Evolutionary conservation across 495 filamentous ascomycete species (phyloP), one percentile per base, ranked within the genome.

Genomic region (Terfezia claveryi): DNA sequence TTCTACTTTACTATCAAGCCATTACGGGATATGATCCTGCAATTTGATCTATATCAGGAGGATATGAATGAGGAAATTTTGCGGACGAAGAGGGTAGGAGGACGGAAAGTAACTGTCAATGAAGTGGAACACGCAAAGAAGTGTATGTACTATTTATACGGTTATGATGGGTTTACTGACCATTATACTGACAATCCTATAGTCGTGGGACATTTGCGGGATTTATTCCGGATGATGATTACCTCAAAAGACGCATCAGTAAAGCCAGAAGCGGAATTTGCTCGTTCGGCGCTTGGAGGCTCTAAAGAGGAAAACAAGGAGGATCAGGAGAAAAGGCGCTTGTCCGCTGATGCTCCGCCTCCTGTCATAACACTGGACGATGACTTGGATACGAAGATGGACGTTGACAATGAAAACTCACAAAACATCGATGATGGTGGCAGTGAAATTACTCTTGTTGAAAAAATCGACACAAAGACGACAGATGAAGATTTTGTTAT

Each of bases 1-100:
- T 96, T 92, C 61, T 87, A 92, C 64, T 95, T 91, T 64, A 87
- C 87, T 0, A 76, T 99, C 44, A 81, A 78, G 53, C 80, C 86
- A 8, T 74, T 93, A 38, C 78, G 89, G 36, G 75, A 93, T 14
- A 75, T 96, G 64, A 79, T 93, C 5, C 68, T 92, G 51, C 70
- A 82, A 37, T 80, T 82, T 56, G 78, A 92, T 37, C 67, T 75
- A 37, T 75, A 78, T 54, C 65, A 70, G 50, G 76, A 78, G 56
- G 76, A 79, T 23, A 58, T 80, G 17, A 74, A 74, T 38, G 77
- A 80, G 41, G 73, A 78, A 37, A 73, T 67, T 4, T 59, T 88
- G 17, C 67, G 66, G 46, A 69, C 69, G 17, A 83, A 87, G 58
- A 73, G 78, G 37, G 82, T 89, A 52, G 82, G 82, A 8, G 53